phyloP scores from a whole-genome alignment of 2,329 filamentous ascomycete genomes.

The Chaetomiaceae sp. region DNA sequence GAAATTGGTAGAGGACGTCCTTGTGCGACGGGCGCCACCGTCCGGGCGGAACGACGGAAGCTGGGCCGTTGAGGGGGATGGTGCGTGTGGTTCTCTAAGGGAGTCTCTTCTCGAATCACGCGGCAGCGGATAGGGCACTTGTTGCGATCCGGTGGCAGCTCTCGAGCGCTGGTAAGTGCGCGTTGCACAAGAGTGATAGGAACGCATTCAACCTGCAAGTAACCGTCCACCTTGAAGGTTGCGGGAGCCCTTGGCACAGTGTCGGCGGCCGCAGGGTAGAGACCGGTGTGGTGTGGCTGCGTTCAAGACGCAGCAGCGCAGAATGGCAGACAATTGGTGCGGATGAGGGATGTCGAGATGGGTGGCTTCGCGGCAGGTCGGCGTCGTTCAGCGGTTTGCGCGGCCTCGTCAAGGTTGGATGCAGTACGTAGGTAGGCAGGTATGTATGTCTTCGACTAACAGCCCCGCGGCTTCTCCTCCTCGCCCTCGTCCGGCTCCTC shows the following conservation, averaged over 20 bases:
- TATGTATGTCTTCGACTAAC: conserved; percentile 6
- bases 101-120: conserved; percentile 22
- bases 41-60: conserved; percentile 25
- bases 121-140: conserved; percentile 28
- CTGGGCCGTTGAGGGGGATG: conserved; percentile 21
- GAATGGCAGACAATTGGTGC: conserved; percentile 12
- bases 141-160: conserved; percentile 16
- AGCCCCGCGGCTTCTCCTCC: not conserved
- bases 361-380: conserved; percentile 7
- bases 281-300: conserved; percentile 9
- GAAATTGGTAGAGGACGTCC: conserved; percentile 31
- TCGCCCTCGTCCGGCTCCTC: not conserved
- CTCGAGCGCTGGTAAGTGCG: conserved; percentile 18
- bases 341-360: conserved; percentile 19
- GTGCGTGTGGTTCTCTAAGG: conserved; percentile 13
- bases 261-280: conserved; percentile 3
- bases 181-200: conserved; percentile 26
- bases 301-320: conserved; percentile 1
- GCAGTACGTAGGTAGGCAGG: not conserved
- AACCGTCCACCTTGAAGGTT: conserved; percentile 30
- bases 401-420: not conserved
- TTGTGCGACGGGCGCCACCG: conserved; percentile 31
- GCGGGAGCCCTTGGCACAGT: conserved; percentile 25
- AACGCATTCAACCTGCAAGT: conserved; percentile 30
- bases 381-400: conserved; percentile 1